Evolutionary conservation across 306 rosid genomes (phyloP), one percentile per base, ranked within the genome.

Genomic region (Pyrus communis): DNA sequence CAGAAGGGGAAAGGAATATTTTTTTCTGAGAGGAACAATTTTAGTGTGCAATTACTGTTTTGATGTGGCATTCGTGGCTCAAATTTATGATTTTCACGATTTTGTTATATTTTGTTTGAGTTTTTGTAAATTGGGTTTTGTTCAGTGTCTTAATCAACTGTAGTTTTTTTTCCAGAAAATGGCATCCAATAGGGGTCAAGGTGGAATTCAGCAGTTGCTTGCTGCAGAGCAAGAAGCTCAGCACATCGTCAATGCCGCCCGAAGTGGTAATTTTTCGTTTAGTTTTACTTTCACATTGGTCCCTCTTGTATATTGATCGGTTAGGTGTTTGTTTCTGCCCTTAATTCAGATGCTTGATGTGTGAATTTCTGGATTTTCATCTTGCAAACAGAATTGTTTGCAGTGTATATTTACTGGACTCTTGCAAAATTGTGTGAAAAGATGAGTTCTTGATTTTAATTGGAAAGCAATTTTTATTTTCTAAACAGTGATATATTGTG

Each of bases 141-240:
- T 70, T 82, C 22, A 27, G 70, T 75, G 9, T 79, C 55, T 7
- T 43, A 45, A 27, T 62, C 18, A 81, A 30, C 30, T 30, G 23
- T 23, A 19, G 10, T 67, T 63, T 23, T 82, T 82, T 59, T 85
- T 58, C 68, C 79, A 85, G 45, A 40, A 85, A 88, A 96, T 92
- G 99, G 93, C 98, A 71, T 81, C 96, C 66, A 88, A 55, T 30
- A 89, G 97, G 81, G 84, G 90, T 82, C 98, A 89, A 85, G 98
- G 98, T 79, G 93, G 99, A 78, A 96, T 96, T 83, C 99, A 96
- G 43, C 99, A 96, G 77, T 81, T 96, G 92, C 89, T 96, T 76
- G 92, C 96, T 79, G 97, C 97, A 21, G 99, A 96, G 66, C 98
- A 92, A 87, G 99, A 92, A 76, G 99, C 98, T 51, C 99, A 96